Conservation (phyloP, 2,329 filamentous ascomycete genomes). For the Monosporascus sp. region DNA sequence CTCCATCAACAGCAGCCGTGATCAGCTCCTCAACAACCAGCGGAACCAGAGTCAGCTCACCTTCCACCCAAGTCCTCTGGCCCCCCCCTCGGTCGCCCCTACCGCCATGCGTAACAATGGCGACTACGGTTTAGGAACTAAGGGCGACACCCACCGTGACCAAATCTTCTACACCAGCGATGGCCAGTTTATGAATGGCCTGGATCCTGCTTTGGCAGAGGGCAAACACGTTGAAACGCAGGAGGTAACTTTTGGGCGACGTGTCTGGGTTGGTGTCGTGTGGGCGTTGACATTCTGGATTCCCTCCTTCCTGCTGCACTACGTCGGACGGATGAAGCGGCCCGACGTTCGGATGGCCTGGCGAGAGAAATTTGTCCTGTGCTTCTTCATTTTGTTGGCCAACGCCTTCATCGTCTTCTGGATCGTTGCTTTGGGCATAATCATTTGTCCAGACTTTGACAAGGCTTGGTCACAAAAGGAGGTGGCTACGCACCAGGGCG, state of each 20-base stretch:
- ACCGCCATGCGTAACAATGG: slow-evolving; percentile 59
- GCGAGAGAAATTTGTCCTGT: slow-evolving; percentile 88
- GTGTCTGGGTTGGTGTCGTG: slow-evolving; percentile 74
- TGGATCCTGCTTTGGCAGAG: slow-evolving; percentile 75
- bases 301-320: slow-evolving; percentile 76
- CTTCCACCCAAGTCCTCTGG: slow-evolving; percentile 27
- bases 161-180: slow-evolving; percentile 70
- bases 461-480: slow-evolving; percentile 78
- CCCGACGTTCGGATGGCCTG: slow-evolving; percentile 96
- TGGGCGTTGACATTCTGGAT: slow-evolving; percentile 94
- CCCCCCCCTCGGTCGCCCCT: slow-evolving; percentile 57
- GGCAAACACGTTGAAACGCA: slow-evolving; percentile 72
- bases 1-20: slow-evolving; percentile 59
- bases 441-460: slow-evolving; percentile 86
- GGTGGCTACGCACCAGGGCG: slow-evolving; percentile 64
- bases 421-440: slow-evolving; percentile 77
- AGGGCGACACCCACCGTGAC: slow-evolving; percentile 73
- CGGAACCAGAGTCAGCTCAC: slow-evolving; percentile 53
- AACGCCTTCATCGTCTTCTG: slow-evolving; percentile 85
- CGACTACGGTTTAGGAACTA: slow-evolving; percentile 83
- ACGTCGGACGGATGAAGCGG: slow-evolving; percentile 88
- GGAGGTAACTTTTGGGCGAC: slow-evolving; percentile 57
- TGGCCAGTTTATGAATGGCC: slow-evolving; percentile 60
- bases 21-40: slow-evolving; percentile 61
- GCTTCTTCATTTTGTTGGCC: slow-evolving; percentile 72